Evolutionary conservation across 1,284 basidiomycete genomes (phyloP).

Genomic region (Ustilago cynodontis): DNA sequence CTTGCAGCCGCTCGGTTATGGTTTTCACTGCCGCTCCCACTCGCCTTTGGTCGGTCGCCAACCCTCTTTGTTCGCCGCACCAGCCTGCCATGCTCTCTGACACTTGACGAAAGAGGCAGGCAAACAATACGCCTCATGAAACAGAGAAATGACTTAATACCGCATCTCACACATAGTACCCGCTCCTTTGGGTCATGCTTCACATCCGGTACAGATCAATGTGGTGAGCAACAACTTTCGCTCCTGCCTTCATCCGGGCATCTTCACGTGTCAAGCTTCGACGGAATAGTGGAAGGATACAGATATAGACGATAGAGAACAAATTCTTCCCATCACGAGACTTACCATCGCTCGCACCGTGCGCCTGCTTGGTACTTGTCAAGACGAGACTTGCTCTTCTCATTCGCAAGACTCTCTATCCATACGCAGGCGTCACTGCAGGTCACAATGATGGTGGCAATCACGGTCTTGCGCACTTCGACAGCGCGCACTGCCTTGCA

Average conservation of each 20-base stretch:
- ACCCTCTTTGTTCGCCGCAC: slow-evolving; percentile 12
- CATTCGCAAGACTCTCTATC: too few relatives aligned
- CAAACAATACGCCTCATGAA: slow-evolving; percentile 11
- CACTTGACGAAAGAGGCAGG: not conserved
- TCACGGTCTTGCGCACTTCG: not conserved
- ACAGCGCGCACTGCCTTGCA: not conserved
- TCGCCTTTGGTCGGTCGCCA: slow-evolving; percentile 2
- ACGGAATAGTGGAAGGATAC: not conserved
- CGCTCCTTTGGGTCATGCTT: not conserved
- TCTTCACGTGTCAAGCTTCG: not conserved
- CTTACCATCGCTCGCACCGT: too few relatives aligned
- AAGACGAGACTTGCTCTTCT: too few relatives aligned
- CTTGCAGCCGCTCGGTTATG: not conserved
- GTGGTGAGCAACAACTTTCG: not conserved
- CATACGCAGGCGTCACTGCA: too few relatives aligned
- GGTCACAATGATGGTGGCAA: not conserved
- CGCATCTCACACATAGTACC: not conserved
- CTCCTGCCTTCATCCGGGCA: not conserved
- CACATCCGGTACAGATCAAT: not conserved
- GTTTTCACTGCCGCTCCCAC: not conserved
- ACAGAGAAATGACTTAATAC: not conserved
- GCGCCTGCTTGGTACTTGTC: too few relatives aligned
- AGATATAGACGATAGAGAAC: not conserved
- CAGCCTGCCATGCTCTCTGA: not conserved
- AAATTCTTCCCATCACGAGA: not conserved